Evolutionary conservation across 2,329 filamentous ascomycete species (phyloP).

Genomic region (Alternaria infectoria): DNA sequence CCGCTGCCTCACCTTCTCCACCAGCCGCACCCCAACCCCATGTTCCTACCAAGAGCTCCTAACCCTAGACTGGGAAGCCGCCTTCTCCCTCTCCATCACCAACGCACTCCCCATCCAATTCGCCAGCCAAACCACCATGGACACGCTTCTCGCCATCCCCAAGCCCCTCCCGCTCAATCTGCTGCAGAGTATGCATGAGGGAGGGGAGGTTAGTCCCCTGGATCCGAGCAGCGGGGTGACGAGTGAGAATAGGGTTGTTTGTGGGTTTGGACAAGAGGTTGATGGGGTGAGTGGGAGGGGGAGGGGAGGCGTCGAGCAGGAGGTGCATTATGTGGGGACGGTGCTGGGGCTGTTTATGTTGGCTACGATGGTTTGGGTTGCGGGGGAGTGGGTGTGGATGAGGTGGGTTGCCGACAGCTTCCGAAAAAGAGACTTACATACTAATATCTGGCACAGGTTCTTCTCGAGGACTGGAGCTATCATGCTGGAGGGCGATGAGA

Average conservation of each 20-base stretch:
- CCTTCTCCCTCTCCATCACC: slow-evolving; percentile 26
- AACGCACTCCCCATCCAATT: slow-evolving; percentile 34
- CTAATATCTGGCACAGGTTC: slow-evolving; percentile 9
- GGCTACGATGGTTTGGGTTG: slow-evolving; percentile 21
- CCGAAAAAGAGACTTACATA: no score
- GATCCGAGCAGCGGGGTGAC: slow-evolving; percentile 8
- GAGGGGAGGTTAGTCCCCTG: slow-evolving; percentile 15
- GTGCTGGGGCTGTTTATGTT: slow-evolving; percentile 26
- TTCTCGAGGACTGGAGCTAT: slow-evolving; percentile 14
- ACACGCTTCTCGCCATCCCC: slow-evolving; percentile 24
- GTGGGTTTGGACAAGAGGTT: slow-evolving; percentile 32
- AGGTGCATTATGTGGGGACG: slow-evolving; percentile 24
- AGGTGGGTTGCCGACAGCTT: slow-evolving; percentile 15
- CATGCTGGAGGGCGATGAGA: slow-evolving; percentile 32
- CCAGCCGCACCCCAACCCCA: slow-evolving; percentile 20
- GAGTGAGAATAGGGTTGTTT: slow-evolving; percentile 30
- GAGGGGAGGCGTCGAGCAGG: not conserved
- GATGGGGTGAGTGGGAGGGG: slow-evolving; percentile 12
- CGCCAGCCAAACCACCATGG: slow-evolving; percentile 26
- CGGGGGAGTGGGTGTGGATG: slow-evolving; percentile 28
- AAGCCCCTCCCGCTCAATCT: slow-evolving; percentile 28
- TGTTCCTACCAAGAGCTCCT: slow-evolving; percentile 31
- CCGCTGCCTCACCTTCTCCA: slow-evolving; percentile 33
- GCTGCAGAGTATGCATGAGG: slow-evolving; percentile 16
- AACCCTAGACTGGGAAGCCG: slow-evolving; percentile 30